phyloP scores from a whole-genome alignment of 1,284 basidiomycete species.

The Ganoderma resinaceum region DNA sequence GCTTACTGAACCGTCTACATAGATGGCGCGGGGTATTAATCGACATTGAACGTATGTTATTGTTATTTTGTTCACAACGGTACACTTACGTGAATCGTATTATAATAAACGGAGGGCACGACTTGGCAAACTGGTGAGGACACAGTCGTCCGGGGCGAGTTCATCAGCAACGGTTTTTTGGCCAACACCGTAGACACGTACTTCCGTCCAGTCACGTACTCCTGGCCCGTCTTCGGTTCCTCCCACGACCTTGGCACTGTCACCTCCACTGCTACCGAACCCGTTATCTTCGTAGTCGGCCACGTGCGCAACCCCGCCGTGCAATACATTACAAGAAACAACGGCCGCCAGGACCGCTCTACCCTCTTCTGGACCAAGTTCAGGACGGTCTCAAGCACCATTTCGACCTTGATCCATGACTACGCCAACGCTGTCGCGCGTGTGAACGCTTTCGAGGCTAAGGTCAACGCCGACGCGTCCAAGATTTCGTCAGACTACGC shows the following conservation, averaged over 20 bases:
- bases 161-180: constrained; percentile 61
- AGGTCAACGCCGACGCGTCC: constrained; percentile 59
- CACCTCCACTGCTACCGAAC: constrained; percentile 39
- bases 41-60: constrained; percentile 50
- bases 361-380: constrained; percentile 61
- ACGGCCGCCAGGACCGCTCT: constrained; percentile 52
- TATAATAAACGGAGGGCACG: constrained; percentile 47
- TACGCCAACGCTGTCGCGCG: constrained; percentile 53
- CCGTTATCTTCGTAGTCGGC: constrained; percentile 62
- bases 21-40: constrained; percentile 75
- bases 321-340: constrained; percentile 57
- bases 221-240: constrained; percentile 73
- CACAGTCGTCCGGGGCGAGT: constrained; percentile 58
- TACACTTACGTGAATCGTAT: constrained; percentile 1
- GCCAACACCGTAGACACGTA: constrained; percentile 60
- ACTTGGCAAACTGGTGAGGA: constrained; percentile 71
- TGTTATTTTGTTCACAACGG: constrained; percentile 12
- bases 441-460: constrained; percentile 59
- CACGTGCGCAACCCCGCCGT: constrained; percentile 66
- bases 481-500: constrained; percentile 65
- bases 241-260: constrained; percentile 61
- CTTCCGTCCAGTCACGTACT: constrained; percentile 63
- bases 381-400: constrained; percentile 48
- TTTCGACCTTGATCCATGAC: constrained; percentile 61
- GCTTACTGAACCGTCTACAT: background rate